Conservation (phyloP, 768 basidiomycete genomes). For the Lactarius pseudohatsudake region DNA sequence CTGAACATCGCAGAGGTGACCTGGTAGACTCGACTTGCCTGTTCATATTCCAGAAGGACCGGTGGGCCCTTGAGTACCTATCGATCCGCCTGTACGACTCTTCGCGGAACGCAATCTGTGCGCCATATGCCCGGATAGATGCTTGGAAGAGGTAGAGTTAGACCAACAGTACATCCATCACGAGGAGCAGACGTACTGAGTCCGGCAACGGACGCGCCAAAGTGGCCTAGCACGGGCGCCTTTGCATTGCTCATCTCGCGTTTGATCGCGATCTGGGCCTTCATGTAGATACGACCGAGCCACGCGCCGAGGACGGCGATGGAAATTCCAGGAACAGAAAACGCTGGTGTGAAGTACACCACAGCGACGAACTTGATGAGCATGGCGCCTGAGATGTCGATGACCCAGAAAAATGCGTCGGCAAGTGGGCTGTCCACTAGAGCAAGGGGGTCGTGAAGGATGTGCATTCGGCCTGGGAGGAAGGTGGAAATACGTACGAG, state of each 20-base stretch:
- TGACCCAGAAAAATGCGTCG: slow-evolving; percentile 30
- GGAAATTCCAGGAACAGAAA: slow-evolving; percentile 40
- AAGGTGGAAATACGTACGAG: slow-evolving; percentile 29
- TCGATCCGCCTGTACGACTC: slow-evolving; percentile 51
- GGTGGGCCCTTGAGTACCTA: slow-evolving; percentile 42
- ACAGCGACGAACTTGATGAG: slow-evolving; percentile 41
- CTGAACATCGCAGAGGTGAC: neutral
- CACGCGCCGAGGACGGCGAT: slow-evolving; percentile 42
- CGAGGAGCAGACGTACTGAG: slow-evolving; percentile 35
- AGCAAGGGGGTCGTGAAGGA: neutral
- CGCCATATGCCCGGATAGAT: slow-evolving; percentile 57
- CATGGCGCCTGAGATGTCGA: slow-evolving; percentile 38
- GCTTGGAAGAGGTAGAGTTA: slow-evolving; percentile 25
- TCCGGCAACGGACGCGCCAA: slow-evolving; percentile 54
- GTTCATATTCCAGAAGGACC: slow-evolving; percentile 50
- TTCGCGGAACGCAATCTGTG: slow-evolving; percentile 43
- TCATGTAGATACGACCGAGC: slow-evolving; percentile 52
- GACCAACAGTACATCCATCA: neutral
- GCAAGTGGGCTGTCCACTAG: slow-evolving; percentile 40
- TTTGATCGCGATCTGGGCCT: slow-evolving; percentile 55
- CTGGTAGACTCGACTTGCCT: slow-evolving; percentile 34
- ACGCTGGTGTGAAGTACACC: slow-evolving; percentile 40
- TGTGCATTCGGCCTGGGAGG: neutral
- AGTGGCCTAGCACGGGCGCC: slow-evolving; percentile 50
- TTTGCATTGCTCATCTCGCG: slow-evolving; percentile 53